Conservation (phyloP, 495 filamentous ascomycete species). For the Xanthoparmelia taractica region DNA sequence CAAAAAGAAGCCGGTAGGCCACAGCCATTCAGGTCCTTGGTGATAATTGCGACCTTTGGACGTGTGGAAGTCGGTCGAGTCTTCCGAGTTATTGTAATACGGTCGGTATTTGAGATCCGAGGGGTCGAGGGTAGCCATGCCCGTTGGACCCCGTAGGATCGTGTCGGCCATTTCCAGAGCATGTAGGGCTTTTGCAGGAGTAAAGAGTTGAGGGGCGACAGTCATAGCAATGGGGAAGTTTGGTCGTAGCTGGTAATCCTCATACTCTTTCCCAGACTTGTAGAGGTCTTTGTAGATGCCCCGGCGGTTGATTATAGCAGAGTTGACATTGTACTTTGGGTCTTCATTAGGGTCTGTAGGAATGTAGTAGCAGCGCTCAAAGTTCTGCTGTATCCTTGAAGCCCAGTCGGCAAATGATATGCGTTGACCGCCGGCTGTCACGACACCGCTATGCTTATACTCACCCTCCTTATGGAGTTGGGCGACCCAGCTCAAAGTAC, state of each 20-base stretch:
- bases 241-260: slow-evolving; percentile 91
- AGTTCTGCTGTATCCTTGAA: slow-evolving; percentile 68
- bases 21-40: slow-evolving; percentile 98
- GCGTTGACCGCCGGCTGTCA: slow-evolving; percentile 43
- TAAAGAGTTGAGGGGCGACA: slow-evolving; percentile 83
- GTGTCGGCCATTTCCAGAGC: slow-evolving; percentile 74
- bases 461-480: slow-evolving; percentile 55
- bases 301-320: slow-evolving; percentile 69
- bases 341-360: slow-evolving; percentile 63
- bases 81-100: slow-evolving; percentile 91
- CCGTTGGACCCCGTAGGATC: slow-evolving; percentile 73
- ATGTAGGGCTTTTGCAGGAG: slow-evolving; percentile 61
- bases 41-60: slow-evolving; percentile 95
- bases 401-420: slow-evolving; percentile 80
- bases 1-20: slow-evolving; percentile 93
- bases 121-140: slow-evolving; percentile 94
- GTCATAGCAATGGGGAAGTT: slow-evolving; percentile 97
- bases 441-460: slow-evolving; percentile 66
- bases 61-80: slow-evolving; percentile 79
- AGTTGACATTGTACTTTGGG: slow-evolving; percentile 67
- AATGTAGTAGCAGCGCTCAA: slow-evolving; percentile 85
- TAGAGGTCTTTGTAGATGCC: slow-evolving; percentile 98
- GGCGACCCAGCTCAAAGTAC: slow-evolving; percentile 72
- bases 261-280: slow-evolving; percentile 83
- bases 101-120: slow-evolving; percentile 85